Evolutionary conservation across 192 early-diverging fungal species (phyloP).

Genomic region (Backusella morwellensis): DNA sequence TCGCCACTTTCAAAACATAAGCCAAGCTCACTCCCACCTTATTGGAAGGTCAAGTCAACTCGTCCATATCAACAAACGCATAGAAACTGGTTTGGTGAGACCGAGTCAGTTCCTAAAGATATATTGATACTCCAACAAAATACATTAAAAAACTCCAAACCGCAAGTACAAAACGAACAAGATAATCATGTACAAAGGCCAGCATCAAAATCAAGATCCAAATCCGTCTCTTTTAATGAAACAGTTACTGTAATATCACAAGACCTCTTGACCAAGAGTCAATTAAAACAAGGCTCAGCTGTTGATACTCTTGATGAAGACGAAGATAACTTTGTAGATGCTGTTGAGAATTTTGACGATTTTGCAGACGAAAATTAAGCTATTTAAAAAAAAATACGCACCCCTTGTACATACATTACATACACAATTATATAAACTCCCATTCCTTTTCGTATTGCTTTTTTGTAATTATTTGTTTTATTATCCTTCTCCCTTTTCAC

Average conservation of each 20-base stretch:
- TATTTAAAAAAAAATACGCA: background rate
- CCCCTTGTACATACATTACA: background rate
- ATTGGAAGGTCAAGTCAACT: background rate
- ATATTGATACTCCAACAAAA: background rate
- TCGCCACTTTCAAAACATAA: background rate
- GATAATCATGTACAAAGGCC: background rate
- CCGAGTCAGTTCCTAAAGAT: background rate
- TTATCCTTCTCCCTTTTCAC: background rate
- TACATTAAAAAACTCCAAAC: background rate
- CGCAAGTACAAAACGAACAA: background rate
- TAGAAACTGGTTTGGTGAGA: constrained; percentile 1
- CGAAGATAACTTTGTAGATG: constrained; percentile 12
- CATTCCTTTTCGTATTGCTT: constrained; percentile 5
- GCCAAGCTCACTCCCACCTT: background rate
- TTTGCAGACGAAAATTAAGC: background rate
- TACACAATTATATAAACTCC: background rate
- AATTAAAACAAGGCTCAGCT: constrained; percentile 1
- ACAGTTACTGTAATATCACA: constrained; percentile 8
- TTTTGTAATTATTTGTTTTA: background rate
- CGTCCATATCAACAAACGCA: background rate
- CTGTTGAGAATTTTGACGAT: background rate
- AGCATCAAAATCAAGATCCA: background rate
- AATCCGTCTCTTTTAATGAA: constrained; percentile 21
- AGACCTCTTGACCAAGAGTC: background rate
- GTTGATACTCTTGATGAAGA: background rate